Base-by-base conservation (phyloP, 805 yeast species). In the Cyberlindnera petersonii region DNA sequence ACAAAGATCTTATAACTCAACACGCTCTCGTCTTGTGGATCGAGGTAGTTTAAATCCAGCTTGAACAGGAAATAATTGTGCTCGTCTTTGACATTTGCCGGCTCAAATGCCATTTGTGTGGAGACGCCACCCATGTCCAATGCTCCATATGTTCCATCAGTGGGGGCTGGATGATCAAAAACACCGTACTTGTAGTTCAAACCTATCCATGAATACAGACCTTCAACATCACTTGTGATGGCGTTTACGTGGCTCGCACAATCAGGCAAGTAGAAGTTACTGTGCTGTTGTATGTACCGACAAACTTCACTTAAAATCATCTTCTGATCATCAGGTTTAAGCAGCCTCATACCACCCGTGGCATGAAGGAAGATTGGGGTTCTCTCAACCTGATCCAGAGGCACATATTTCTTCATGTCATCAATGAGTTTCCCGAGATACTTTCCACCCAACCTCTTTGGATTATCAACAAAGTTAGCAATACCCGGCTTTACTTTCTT, bases 101-200 rank as follows among this genome's bases (percentile, higher is more conserved):
- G 86, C 55, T 71, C 75, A 49, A 79, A 79, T 4, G 78, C 78
- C 16, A 80, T 74, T 52, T 80, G 86, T 0, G 96, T 86, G 1
- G 96, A 87, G 0, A 97, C 98, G 5, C 98, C 98, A 13, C 98
- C 98, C 98, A 93, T 91, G 59, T 93, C 98, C 85, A 93, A 79
- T 51, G 89, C 91, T 0, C 86, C 86, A 43, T 69, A 77, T 0
- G 83, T 72, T 52, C 47, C 9, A 46, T 49, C 1, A 68, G 67
- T n/a, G 55, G 37, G 4, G n/a, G n/a, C n/a, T n/a, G n/a, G n/a
- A n/a, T 40, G 30, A 15, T 52, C 54, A 24, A 76, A 59, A 0
- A 74, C 53, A 1, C 75, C 76, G 21, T 72, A 63, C 44, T 77
- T 53, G 36, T 75, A 77, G 52, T 81, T 82, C 19, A 79, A 55